Base-by-base conservation (phyloP, 176 grass and related monocot species). In the Zoysia pacifica region DNA sequence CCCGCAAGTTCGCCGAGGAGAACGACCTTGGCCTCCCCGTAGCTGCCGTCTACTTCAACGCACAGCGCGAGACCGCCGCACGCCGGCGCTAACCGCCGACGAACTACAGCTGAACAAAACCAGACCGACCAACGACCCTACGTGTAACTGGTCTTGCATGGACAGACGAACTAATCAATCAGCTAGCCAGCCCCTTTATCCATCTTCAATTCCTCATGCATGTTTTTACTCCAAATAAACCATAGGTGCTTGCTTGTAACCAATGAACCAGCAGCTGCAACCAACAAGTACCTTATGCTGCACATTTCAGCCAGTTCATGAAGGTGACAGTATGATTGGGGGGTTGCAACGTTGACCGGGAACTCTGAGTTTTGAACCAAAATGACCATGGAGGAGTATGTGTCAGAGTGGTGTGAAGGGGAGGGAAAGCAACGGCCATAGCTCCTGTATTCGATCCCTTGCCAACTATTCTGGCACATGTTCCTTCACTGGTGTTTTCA, bases 11-110 rank as follows among this genome's bases (percentile, higher is more conserved):
- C 74, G 91, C 91, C 28, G 59, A 81, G 48, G 88, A 93, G 16
- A 90, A 93, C 16, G 85, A 84, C 70, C 91, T 93, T 52, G 85
- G 82, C 16, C 82, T 90, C 65, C 88, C 91, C 4, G 91, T 93
- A 4, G 88, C 91, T 5, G 91, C 91, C 53, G 85, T 93, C 79
- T 93, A 93, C 49, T 93, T 93, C 87, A 90, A 93, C 43, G 85
- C 91, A 15, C 91, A 93, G 78, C 83, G 91, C 20, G 91, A 93
- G 87, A 93, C 91, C 47, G 91, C 91, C 60, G 85, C 91, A 18
- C 88, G 91, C 43, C 83, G 91, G 65, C 91, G 91, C 76, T 93
- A 85, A 28, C 42, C 69, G 35, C 28, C 42, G 9, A 60, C 16
- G 54, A 62, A 19, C 48, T 12, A 42, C 55, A 16, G 38, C 6